Base-by-base conservation (phyloP, 352 stramenopile genomes). In the Globisporangium nunn region DNA sequence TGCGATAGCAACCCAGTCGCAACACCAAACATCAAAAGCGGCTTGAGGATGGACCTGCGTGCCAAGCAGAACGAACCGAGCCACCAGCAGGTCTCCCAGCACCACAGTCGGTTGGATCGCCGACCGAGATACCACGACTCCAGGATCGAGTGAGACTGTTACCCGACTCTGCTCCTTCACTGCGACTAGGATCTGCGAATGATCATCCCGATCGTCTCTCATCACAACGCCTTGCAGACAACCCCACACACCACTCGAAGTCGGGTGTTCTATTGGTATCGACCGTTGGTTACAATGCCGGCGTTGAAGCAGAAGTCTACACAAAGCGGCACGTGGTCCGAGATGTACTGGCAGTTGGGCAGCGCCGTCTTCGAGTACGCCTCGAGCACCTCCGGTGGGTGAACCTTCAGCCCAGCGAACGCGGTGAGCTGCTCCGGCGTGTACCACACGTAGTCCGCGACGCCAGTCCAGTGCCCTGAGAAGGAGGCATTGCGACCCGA, bases 371-470 rank as follows among this genome's bases (percentile, higher is more conserved):
- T 96, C 15, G 76, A 64, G 71, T 96, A 90, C 33, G 74, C 67
- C 33, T 91, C 85, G 46, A 99, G 70, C 54, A 95, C 78, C 56
- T 88, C 72, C 48, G 96, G 90, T 39, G 90, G 68, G 30, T 97
- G 96, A 55, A 99, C 87, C 41, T 96, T 92, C 29, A 98, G 88
- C 0, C 95, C 93, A 3, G 92, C 94, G 50, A 98, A 86, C 29
- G 96, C 89, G 53, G 85, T 91, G 53, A 99, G 68, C 64, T 93
- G 89, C 64, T 95, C 84, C 7, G 85, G 78, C 17, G 89, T 97
- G 79, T 98, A 98, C 96, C 96, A 99, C 62, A 99, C 96, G 68
- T 99, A 99, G 73, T 99, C 97, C 47, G 95, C 75, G 11, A 97
- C 85, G 39, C 97, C 97, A 50, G 89, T 94, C 89, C 98, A 99